Base-by-base conservation (phyloP, 2,329 filamentous ascomycete species). In the Fusarium xylarioides region DNA sequence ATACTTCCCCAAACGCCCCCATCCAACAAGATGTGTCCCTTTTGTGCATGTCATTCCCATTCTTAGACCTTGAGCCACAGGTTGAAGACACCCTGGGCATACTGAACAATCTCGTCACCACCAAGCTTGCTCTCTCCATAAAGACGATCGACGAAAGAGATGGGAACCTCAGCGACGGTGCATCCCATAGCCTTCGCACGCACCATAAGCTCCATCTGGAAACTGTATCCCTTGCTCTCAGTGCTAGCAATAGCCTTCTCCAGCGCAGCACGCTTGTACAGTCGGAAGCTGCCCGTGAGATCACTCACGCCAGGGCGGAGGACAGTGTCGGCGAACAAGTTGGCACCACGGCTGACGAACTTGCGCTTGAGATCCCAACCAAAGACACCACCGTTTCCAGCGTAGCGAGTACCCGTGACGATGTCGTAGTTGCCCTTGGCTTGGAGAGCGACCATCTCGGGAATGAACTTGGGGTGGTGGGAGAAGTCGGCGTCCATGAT, bases 401-500 rank as follows among this genome's bases (percentile, higher is more conserved):
- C 95, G 84, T 99, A 99, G 70, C 96, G 90, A 50, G 96, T 99
- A 59, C 96, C 96, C 4, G 95, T 98, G 52, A 99, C 95, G 77
- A 99, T 99, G 81, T 99, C 96, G 86, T 94, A 97, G 86, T 94
- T 91, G 74, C 87, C 91, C 69, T 82, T 82, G 82, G 90, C 89
- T 84, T 98, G 96, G 75, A 91, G 89, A 67, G 88, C 89, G 79
- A 99, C 94, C 94, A 99, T 98, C 80, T 92, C 88, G 60, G 95
- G 91, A 84, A 99, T 97, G 89, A 98, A 99, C 86, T 98, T 99
- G 81, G 96, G 96, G 87, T 99, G 96, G 86, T 99, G 96, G 78
- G 91, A 94, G 89, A 99, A 99, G 85, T 99, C 96, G 84, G 97
- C 96, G 86, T 99, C 96, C 96, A 99, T 99, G 89, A 99, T 99